These are phyloP conservation scores for Metschnikowia matae DNA, from an alignment of 805 yeast genomes.

Conservation along the genomic window DNA sequence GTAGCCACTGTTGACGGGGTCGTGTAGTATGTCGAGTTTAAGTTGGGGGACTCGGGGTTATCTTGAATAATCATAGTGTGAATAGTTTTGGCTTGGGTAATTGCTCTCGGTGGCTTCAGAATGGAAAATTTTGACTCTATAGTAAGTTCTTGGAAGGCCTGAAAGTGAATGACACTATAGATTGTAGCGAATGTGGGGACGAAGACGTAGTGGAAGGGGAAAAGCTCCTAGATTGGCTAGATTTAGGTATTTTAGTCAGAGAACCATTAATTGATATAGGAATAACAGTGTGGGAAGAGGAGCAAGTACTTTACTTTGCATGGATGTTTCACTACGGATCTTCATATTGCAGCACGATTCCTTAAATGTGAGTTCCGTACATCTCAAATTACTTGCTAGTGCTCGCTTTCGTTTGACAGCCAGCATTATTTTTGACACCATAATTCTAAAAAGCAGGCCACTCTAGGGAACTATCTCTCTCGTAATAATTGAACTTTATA, in stretches of 20 bases:
- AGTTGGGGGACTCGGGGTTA: not conserved
- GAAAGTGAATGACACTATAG: not conserved
- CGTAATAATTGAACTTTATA: not conserved
- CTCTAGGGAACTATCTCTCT: not conserved
- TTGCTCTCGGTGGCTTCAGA: not conserved
- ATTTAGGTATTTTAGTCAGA: not conserved
- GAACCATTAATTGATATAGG: not conserved
- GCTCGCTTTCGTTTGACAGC: constrained; percentile 2
- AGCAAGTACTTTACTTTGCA: not conserved
- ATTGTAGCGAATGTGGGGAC: not conserved
- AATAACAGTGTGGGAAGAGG: not conserved
- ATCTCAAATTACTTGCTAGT: not conserved
- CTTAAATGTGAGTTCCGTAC: constrained; percentile 4
- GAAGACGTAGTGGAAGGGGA: not conserved
- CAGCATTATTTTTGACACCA: not conserved
- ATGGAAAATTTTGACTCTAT: not conserved
- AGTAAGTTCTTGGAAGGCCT: not conserved
- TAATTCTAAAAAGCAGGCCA: not conserved
- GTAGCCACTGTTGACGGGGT: constrained; percentile 4
- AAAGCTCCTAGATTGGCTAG: not conserved
- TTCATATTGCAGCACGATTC: constrained; percentile 3
- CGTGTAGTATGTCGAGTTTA: not conserved
- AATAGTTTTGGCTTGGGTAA: not conserved
- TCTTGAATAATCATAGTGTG: not conserved
- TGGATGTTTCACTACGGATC: constrained; percentile 1